Evolutionary conservation across 2,329 filamentous ascomycete genomes (phyloP).

Genomic region (Fusarium heterosporum): DNA sequence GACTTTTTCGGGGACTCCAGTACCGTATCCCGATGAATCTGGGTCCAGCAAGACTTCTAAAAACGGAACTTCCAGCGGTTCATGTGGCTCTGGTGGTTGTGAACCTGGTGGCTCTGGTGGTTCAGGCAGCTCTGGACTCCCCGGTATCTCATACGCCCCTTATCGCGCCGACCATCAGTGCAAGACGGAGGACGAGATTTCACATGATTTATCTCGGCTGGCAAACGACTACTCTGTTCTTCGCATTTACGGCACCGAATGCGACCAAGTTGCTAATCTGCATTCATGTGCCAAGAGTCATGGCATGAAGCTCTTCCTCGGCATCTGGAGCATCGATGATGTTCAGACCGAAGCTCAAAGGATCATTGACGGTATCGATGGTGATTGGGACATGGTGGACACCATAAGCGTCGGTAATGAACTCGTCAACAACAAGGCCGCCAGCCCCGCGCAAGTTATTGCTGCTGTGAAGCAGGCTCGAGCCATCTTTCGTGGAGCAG

Average conservation of each 20-base stretch:
- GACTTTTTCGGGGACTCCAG: constrained; percentile 4
- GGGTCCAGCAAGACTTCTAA: neutral
- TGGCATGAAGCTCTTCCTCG: constrained; percentile 78
- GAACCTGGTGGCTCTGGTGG: constrained; percentile 2
- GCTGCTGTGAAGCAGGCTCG: constrained; percentile 69
- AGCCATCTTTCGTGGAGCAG: constrained; percentile 66
- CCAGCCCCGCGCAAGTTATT: constrained; percentile 65
- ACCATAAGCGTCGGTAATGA: constrained; percentile 86
- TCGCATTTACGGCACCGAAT: constrained; percentile 85
- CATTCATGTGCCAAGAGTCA: constrained; percentile 72
- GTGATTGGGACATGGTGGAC: constrained; percentile 76
- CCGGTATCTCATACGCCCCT: constrained; percentile 63
- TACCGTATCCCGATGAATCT: neutral
- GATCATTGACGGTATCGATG: constrained; percentile 69
- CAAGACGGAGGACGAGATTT: constrained; percentile 73
- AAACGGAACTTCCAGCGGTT: neutral
- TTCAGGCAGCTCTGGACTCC: constrained; percentile 40
- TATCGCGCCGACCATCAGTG: constrained; percentile 68
- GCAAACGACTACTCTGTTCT: constrained; percentile 69
- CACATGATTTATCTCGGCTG: constrained; percentile 70
- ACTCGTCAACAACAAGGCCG: constrained; percentile 73
- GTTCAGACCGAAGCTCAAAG: constrained; percentile 68
- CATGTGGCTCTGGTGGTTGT: neutral
- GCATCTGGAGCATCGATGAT: constrained; percentile 73
- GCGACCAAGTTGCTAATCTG: constrained; percentile 75